Evolutionary conservation across 164 flowering plant species (phyloP).

Genomic region (Amborella trichopoda): DNA sequence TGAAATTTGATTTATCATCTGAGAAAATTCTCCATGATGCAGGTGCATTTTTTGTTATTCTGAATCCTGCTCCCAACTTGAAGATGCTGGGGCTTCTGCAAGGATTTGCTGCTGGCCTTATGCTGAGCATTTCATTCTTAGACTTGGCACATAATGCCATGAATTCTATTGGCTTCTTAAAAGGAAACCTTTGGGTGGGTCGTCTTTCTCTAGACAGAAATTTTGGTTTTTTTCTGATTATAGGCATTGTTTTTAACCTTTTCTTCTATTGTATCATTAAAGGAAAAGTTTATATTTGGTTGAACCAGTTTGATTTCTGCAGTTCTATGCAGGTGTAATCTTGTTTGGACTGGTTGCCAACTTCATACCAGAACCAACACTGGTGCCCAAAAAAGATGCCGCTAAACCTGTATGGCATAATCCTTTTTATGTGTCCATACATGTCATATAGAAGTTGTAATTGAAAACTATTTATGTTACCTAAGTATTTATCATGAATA

Average conservation of each 20-base stretch:
- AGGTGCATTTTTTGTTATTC: slow-evolving; percentile 86
- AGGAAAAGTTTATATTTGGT: no score
- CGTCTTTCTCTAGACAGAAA: neutral
- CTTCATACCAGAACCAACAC: slow-evolving; percentile 85
- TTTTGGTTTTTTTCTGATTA: no score
- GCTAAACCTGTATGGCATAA: no score
- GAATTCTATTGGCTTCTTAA: slow-evolving; percentile 86
- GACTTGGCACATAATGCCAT: slow-evolving; percentile 96
- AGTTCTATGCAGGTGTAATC: slow-evolving; percentile 92
- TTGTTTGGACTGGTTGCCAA: slow-evolving; percentile 64
- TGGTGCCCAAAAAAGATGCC: slow-evolving; percentile 44
- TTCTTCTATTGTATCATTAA: no score
- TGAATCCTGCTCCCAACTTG: slow-evolving; percentile 61
- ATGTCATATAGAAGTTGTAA: no score
- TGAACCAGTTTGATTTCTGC: slow-evolving; percentile 5
- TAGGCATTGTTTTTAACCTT: no score
- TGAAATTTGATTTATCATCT: neutral
- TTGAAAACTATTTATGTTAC: no score
- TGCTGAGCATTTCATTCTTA: slow-evolving; percentile 93
- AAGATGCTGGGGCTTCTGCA: slow-evolving; percentile 97
- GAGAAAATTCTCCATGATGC: slow-evolving; percentile 12
- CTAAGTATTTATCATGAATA: neutral
- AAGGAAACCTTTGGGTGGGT: slow-evolving; percentile 87
- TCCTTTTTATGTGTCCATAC: no score
- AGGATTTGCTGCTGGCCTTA: slow-evolving; percentile 98